phyloP scores from a whole-genome alignment of 2,329 filamentous ascomycete genomes.

The Colletotrichum chlorophyti region DNA sequence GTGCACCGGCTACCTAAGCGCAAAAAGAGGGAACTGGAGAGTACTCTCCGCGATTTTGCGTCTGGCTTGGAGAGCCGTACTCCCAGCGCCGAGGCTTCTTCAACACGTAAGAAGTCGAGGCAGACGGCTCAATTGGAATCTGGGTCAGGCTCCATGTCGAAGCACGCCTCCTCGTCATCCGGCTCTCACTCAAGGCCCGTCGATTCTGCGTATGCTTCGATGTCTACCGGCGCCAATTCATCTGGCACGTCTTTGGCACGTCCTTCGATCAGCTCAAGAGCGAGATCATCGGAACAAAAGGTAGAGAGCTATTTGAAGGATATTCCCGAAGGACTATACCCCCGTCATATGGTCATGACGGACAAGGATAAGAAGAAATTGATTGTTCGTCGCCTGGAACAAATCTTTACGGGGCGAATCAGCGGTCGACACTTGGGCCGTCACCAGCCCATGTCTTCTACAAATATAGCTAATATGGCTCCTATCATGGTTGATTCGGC shows the following conservation, averaged over 20 bases:
- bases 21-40: conserved; percentile 80
- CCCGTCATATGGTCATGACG: conserved; percentile 66
- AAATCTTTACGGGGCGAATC: conserved; percentile 79
- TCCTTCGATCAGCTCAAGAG: conserved; percentile 42
- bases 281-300: conserved; percentile 60
- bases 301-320: conserved; percentile 75
- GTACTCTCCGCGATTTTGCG: conserved; percentile 74
- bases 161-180: conserved; percentile 60
- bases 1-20: conserved; percentile 74
- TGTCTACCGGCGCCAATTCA: conserved; percentile 59
- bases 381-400: conserved; percentile 78
- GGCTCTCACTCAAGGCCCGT: conserved; percentile 60
- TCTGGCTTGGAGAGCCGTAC: conserved; percentile 38
- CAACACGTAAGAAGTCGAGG: conserved; percentile 49
- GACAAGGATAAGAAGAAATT: conserved; percentile 79
- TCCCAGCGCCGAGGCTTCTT: conserved; percentile 58
- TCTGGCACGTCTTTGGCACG: conserved; percentile 47
- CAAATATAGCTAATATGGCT: conserved; percentile 18
- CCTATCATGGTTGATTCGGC: conserved; percentile 37
- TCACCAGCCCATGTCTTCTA: conserved; percentile 33
- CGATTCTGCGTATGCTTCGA: conserved; percentile 74
- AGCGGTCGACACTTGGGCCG: conserved; percentile 45
- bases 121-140: conserved; percentile 50
- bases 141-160: conserved; percentile 51
- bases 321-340: conserved; percentile 73